Percentiles rank a stretch among this genome's conserved stretches.
Evolutionary conservation across 2,329 filamentous ascomycete genomes (phyloP).

Genomic region (Exutisphaerella laricina): DNA sequence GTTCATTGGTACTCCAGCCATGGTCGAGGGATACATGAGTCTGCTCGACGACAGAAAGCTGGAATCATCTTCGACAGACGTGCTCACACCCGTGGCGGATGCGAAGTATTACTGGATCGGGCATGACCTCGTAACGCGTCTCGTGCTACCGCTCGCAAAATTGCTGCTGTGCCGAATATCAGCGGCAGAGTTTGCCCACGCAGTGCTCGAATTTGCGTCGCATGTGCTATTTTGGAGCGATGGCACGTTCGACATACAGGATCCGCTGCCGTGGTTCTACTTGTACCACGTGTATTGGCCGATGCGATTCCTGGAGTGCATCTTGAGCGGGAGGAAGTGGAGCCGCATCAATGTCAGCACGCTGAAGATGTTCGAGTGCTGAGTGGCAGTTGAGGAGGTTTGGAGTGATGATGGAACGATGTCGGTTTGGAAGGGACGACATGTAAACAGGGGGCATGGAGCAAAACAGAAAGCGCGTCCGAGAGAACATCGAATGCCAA

Average conservation of each 20-base stretch:
- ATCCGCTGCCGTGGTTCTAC: conserved; percentile 48
- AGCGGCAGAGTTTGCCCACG: conserved; percentile 23
- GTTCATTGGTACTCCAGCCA: conserved; percentile 45
- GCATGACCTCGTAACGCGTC: conserved; percentile 55
- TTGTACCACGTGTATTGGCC: conserved; percentile 53
- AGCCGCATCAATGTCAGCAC: conserved; percentile 64
- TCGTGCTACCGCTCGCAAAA: conserved; percentile 46
- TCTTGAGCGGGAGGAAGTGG: conserved; percentile 50
- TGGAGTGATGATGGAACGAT: too few species aligned
- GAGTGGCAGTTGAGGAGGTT: too few species aligned
- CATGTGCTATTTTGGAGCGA: conserved; percentile 47
- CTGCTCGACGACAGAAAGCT: conserved; percentile 32
- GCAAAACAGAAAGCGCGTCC: too few species aligned
- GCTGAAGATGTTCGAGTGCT: conserved; percentile 50
- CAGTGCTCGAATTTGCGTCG: conserved; percentile 32
- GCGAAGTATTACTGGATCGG: conserved; percentile 58
- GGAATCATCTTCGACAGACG: conserved; percentile 18
- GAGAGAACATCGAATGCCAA: too few species aligned
- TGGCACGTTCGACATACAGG: conserved; percentile 45
- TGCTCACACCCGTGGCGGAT: conserved; percentile 21
- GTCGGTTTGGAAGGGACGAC: too few species aligned
- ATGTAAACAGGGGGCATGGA: too few species aligned
- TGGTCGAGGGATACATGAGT: conserved; percentile 50
- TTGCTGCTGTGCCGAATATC: conserved; percentile 31
- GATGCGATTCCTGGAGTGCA: conserved; percentile 44